Base-by-base conservation (phyloP, 1,139 yeast genomes). In the Lodderomyces metapsilosis region DNA sequence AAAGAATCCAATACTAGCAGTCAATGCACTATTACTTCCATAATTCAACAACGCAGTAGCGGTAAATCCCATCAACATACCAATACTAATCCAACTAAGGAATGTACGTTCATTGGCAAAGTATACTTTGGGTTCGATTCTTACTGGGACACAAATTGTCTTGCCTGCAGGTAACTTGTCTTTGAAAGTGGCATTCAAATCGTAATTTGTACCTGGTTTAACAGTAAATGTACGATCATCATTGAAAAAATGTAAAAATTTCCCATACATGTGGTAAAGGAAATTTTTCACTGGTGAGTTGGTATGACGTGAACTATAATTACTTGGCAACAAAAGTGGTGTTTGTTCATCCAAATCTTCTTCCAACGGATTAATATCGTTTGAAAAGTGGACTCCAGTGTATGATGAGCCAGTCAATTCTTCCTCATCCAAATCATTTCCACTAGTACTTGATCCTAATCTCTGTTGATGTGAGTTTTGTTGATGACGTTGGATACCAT, bases 1-100 rank as follows among this genome's bases (percentile, higher is more conserved):
- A 65, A 87, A 89, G 65, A 92, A 92, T n/a, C 95, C 95, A 43
- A 88, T 74, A 1, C 96, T 84, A 0, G 97, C 95, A 36, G 88
- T 75, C 53, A 88, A 72, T 0, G 96, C 82, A 34, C 81, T 67
- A 39, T 68, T 66, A 44, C 80, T 77, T 53, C 94, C 92, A 59
- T 82, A 85, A 46, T 82, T 82, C 53, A 85, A 66, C 49, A 85
- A 69, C 1, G 89, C 69, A 13, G 84, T 81, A 1, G 89, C 87
- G 8, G 89, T 82, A 42, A 84, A 87, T 36, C 87, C 84, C 46
- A 85, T 69, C 36, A 84, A 69, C 73, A 85, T 74, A 4, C 86
- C 83, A 48, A 85, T 82, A 13, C 88, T 81, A 45, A 85, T 64
- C 94, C 94, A 85, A 43, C 87, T 79, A 52, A 85, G 71, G 53